Percentiles rank a stretch among this genome's conserved stretches.
These are phyloP conservation scores for Eucalyptus urophylla DNA, from an alignment of 345 rosid species.

Conservation along the genomic window DNA sequence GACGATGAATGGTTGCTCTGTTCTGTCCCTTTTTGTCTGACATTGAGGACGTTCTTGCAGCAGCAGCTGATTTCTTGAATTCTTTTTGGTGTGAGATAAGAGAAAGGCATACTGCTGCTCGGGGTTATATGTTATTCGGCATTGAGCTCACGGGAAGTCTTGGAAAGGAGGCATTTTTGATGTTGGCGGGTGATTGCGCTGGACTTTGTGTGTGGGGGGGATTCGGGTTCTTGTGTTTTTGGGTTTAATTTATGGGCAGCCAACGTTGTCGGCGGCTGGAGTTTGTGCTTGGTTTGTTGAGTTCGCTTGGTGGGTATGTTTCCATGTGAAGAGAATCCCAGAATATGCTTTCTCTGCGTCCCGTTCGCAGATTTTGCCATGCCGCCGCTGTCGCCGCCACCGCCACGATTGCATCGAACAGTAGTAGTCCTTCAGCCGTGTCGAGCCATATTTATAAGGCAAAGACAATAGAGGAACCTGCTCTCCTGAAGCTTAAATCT, in stretches of 20 bases:
- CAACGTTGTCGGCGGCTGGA: neutral
- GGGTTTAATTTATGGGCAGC: neutral
- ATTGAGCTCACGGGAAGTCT: neutral
- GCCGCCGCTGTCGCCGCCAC: constrained; percentile 8
- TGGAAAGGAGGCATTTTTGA: neutral
- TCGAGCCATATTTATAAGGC: neutral
- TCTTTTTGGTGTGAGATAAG: neutral
- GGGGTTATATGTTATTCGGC: neutral
- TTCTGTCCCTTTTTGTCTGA: neutral
- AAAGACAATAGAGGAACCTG: constrained; percentile 38
- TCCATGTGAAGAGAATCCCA: neutral
- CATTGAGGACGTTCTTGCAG: neutral
- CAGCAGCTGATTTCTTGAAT: neutral
- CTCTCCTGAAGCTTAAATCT: constrained; percentile 60
- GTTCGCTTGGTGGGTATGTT: neutral
- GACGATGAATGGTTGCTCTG: neutral
- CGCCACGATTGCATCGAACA: constrained; percentile 6
- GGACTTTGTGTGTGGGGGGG: neutral
- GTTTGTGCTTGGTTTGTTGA: neutral
- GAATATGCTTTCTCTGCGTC: neutral
- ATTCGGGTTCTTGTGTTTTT: neutral
- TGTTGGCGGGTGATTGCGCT: neutral
- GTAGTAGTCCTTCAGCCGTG: neutral
- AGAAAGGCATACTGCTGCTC: neutral
- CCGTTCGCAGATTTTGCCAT: neutral